Evolutionary conservation across 805 yeast species (phyloP), one percentile per base, ranked within the genome.

Genomic region (Lipomyces starkeyi): DNA sequence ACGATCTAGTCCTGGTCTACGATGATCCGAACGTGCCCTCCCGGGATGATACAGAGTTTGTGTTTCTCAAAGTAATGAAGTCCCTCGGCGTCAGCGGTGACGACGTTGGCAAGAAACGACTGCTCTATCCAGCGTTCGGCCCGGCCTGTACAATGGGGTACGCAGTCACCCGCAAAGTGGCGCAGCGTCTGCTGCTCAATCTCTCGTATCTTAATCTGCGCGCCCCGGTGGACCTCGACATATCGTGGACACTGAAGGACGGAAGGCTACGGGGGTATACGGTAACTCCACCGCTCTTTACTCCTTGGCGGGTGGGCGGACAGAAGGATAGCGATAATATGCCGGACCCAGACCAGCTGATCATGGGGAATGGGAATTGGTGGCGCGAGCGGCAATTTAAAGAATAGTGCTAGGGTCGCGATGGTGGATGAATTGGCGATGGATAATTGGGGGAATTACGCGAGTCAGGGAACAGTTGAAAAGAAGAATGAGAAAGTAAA

Each of bases 121-220:
- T 52, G 14, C 58, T 66, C 32, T 40, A 58, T 8, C 69, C 69
- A 17, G 35, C 69, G 47, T 62, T 58, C 58, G 43, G 62, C 20
- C 69, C 69, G 4, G 62, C 62, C 37, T 66, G 69, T 47, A 66
- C 69, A n/a, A 66, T 66, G 69, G 69, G 63, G 20, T 66, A 66
- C 58, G 70, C 67, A 8, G 29, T 67, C 29, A 67, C 70, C n/a
- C 64, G 64, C 53, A 59, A 55, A 22, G 70, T 67, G 13, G 70
- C 70, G 20, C 67, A 67, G 53, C 63, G 70, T 2, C 55, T 67
- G 47, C 65, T 67, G 47, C 47, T 64, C 58, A 61, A 63, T 14
- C 61, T 64, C 43, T 64, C 67, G 37, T 67, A 67, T 58, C 22
- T 53, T 3, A 63, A 65, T 29, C 63, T 67, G 43, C 60, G 53